These are phyloP conservation scores for Trichoderma cornu-damae DNA, from an alignment of 2,329 filamentous ascomycete genomes.

Conservation along the genomic window DNA sequence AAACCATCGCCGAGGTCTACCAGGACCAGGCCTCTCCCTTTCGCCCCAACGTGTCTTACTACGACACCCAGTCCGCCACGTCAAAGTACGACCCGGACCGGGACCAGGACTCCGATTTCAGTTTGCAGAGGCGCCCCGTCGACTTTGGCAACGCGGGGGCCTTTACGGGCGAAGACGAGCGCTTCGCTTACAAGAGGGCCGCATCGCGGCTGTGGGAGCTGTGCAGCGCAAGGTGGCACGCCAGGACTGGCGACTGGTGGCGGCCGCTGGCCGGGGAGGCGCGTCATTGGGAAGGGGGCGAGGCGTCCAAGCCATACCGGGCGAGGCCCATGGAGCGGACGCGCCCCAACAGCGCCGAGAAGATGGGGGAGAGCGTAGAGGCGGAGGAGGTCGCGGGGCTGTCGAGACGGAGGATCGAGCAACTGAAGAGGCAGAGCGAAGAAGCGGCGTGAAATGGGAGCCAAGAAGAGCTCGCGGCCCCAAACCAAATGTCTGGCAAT, in stretches of 20 bases:
- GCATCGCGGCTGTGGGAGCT: slow-evolving; percentile 77
- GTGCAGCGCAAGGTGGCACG: slow-evolving; percentile 68
- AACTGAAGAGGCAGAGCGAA: slow-evolving; percentile 28
- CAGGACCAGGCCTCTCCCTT: slow-evolving; percentile 74
- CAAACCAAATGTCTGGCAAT: slow-evolving; percentile 5
- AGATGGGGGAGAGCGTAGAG: slow-evolving; percentile 33
- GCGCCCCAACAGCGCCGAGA: slow-evolving; percentile 26
- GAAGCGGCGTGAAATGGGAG: background rate
- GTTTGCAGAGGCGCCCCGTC: slow-evolving; percentile 34
- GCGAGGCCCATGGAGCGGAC: slow-evolving; percentile 8
- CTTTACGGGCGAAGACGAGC: slow-evolving; percentile 76
- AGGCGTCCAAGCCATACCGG: slow-evolving; percentile 24
- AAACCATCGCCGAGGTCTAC: slow-evolving; percentile 60
- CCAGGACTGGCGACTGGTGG: slow-evolving; percentile 63
- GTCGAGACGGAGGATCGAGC: slow-evolving; percentile 36
- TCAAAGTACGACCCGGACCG: slow-evolving; percentile 52
- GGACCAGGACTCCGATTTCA: slow-evolving; percentile 55
- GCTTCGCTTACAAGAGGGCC: slow-evolving; percentile 75
- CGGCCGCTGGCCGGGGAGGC: slow-evolving; percentile 58
- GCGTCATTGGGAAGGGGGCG: slow-evolving; percentile 59
- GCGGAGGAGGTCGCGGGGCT: slow-evolving; percentile 37
- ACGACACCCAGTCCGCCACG: slow-evolving; percentile 44
- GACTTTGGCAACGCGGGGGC: slow-evolving; percentile 64
- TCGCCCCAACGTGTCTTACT: slow-evolving; percentile 69
- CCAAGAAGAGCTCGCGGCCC: background rate